phyloP scores from a whole-genome alignment of 1,139 yeast species.

The Yamadazyma dushanensis region DNA sequence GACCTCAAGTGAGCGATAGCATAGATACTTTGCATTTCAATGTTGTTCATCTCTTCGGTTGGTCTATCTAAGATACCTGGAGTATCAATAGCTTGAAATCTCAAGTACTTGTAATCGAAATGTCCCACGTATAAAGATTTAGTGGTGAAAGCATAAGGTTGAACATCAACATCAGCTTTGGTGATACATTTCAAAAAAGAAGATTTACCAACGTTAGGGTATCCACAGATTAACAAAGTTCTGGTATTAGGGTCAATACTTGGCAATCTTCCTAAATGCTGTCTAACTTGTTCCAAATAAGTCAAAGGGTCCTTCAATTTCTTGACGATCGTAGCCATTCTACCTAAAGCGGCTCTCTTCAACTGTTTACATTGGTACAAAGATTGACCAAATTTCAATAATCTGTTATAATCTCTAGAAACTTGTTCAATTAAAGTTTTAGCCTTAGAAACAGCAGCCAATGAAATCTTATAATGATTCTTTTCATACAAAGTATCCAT shows the following conservation, averaged over 20 bases:
- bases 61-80: conserved; percentile 99
- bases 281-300: conserved; percentile 97
- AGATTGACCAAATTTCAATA: conserved; percentile 95
- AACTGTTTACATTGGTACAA: conserved; percentile 97
- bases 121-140: conserved; percentile 95
- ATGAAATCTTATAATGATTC: conserved; percentile 96
- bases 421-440: conserved; percentile 94
- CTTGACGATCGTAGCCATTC: conserved; percentile 98
- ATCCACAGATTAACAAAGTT: conserved; percentile 95
- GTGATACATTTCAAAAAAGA: conserved; percentile 91
- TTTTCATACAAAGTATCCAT: conserved; percentile 97
- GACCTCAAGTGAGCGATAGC: conserved; percentile 98
- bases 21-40: conserved; percentile 98
- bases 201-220: conserved; percentile 98
- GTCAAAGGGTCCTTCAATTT: conserved; percentile 90
- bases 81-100: conserved; percentile 98
- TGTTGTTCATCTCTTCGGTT: conserved; percentile 98
- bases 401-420: conserved; percentile 88
- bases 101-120: conserved; percentile 92
- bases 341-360: conserved; percentile 97
- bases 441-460: conserved; percentile 93
- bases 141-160: conserved; percentile 98
- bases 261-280: conserved; percentile 97
- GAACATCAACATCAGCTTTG: conserved; percentile 98
- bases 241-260: conserved; percentile 98